Percentiles rank a stretch among this genome's conserved stretches.
Evolutionary conservation across 2,329 filamentous ascomycete genomes (phyloP).

Genomic region (Cladophialophora chaetospira): DNA sequence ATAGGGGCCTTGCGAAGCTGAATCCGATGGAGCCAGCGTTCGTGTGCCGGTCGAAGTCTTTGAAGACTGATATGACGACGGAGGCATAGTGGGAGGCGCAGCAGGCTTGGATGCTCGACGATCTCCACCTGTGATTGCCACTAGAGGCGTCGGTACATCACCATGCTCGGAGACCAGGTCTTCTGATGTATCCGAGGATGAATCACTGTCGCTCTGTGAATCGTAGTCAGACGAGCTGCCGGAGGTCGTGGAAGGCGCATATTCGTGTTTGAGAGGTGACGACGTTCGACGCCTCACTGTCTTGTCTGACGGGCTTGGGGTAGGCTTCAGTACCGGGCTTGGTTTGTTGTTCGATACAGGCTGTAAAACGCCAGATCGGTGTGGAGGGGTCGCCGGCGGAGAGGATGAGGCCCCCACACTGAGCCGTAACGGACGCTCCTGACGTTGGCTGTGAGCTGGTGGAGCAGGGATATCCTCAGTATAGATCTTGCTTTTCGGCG

Average conservation of each 20-base stretch:
- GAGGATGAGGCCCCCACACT: conserved; percentile 33
- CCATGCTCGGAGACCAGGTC: conserved; percentile 55
- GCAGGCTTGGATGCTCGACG: conserved; percentile 43
- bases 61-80: conserved; percentile 36
- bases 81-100: conserved; percentile 39
- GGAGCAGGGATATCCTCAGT: conserved; percentile 27
- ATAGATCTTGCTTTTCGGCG: conserved; percentile 15
- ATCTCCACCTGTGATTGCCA: conserved; percentile 40
- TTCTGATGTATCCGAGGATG: conserved; percentile 56
- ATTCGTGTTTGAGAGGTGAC: conserved; percentile 95
- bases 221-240: conserved; percentile 62
- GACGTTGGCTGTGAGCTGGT: conserved; percentile 12
- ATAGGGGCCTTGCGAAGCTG: conserved; percentile 74
- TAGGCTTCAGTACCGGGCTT: conserved; percentile 13
- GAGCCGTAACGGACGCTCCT: conserved; percentile 6
- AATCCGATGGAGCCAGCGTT: conserved; percentile 77
- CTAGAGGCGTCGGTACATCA: conserved; percentile 45
- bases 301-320: conserved; percentile 48
- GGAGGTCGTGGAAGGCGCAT: conserved; percentile 77
- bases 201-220: conserved; percentile 50
- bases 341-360: conserved; percentile 11
- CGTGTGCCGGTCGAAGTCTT: conserved; percentile 45
- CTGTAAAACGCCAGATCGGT: conserved; percentile 28
- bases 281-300: conserved; percentile 70
- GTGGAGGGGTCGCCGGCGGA: conserved; percentile 53